Percentiles rank a stretch among this genome's conserved stretches.
phyloP scores from a whole-genome alignment of 805 yeast species.

The Scheffersomyces stipitis region DNA sequence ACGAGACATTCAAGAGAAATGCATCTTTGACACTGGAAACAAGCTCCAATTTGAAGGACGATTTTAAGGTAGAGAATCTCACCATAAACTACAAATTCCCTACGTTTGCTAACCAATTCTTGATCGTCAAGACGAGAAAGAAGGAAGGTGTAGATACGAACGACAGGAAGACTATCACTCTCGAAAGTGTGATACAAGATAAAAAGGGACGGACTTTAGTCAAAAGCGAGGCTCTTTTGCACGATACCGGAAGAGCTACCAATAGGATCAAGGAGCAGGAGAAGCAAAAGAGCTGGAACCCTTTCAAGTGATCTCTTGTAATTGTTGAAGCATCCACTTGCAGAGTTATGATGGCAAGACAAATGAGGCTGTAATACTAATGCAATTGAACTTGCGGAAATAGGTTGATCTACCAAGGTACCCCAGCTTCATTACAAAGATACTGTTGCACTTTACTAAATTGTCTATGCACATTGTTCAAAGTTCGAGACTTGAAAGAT shows the following conservation, averaged over 20 bases:
- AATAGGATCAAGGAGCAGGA: constrained; percentile 8
- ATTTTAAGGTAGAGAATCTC: constrained; percentile 42
- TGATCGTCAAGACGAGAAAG: constrained; percentile 55
- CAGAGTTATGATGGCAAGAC: too few species aligned
- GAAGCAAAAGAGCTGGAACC: constrained; percentile 1
- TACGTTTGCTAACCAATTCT: constrained; percentile 74
- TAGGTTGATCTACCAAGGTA: too few species aligned
- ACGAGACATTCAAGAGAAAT: constrained; percentile 67
- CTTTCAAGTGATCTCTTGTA: neutral
- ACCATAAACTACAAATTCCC: constrained; percentile 64
- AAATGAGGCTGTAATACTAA: too few species aligned
- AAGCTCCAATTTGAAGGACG: constrained; percentile 37
- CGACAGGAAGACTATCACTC: constrained; percentile 32
- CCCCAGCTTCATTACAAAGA: too few species aligned
- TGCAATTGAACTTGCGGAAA: too few species aligned
- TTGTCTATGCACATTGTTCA: too few species aligned
- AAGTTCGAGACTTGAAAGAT: too few species aligned
- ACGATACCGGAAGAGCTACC: constrained; percentile 34
- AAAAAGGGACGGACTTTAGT: constrained; percentile 57
- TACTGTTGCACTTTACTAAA: too few species aligned
- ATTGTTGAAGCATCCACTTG: too few species aligned
- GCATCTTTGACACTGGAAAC: constrained; percentile 40
- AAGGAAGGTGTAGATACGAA: constrained; percentile 27
- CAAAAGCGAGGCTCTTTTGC: constrained; percentile 51
- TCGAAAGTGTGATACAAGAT: constrained; percentile 54